phyloP scores from a whole-genome alignment of 768 basidiomycete species.

The Mycena leptocephala region DNA sequence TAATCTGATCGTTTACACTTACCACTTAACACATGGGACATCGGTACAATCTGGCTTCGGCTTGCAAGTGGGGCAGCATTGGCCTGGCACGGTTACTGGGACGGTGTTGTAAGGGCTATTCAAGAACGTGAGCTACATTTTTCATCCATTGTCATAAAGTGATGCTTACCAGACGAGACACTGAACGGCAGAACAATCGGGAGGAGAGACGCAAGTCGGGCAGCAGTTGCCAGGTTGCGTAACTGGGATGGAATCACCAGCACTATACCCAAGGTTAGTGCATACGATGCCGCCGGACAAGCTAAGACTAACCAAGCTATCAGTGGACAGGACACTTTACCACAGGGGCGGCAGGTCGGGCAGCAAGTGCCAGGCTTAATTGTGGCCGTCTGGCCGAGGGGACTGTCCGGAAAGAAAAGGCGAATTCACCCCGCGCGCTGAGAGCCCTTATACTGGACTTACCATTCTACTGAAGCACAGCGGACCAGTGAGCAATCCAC shows the following conservation, averaged over 20 bases:
- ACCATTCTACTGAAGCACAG: constrained; percentile 12
- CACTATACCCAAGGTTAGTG: too few species aligned
- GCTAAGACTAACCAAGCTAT: constrained; percentile 1
- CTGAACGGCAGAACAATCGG: constrained; percentile 11
- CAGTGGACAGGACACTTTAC: not conserved
- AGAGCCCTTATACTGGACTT: not conserved
- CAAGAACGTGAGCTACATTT: constrained; percentile 9
- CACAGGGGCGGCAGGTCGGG: too few species aligned
- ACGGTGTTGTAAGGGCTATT: constrained; percentile 9
- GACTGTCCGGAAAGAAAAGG: constrained; percentile 1
- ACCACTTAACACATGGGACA: constrained; percentile 4
- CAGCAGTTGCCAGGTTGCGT: constrained; percentile 15
- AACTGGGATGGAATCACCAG: not conserved
- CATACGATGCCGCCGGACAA: constrained; percentile 9
- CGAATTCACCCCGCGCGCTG: not conserved
- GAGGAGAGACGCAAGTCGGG: constrained; percentile 12
- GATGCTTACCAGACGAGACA: constrained; percentile 9
- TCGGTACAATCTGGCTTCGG: constrained; percentile 12
- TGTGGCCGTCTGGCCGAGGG: constrained; percentile 11
- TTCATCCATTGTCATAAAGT: not conserved
- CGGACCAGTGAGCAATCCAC: not conserved
- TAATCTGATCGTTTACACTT: constrained; percentile 15
- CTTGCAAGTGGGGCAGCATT: constrained; percentile 17
- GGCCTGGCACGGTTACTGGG: not conserved
- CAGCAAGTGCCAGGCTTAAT: constrained; percentile 4